Percentiles rank a stretch among this genome's conserved stretches.
Conservation (phyloP, 2,329 filamentous ascomycete species). For the Beauveria sp. region DNA sequence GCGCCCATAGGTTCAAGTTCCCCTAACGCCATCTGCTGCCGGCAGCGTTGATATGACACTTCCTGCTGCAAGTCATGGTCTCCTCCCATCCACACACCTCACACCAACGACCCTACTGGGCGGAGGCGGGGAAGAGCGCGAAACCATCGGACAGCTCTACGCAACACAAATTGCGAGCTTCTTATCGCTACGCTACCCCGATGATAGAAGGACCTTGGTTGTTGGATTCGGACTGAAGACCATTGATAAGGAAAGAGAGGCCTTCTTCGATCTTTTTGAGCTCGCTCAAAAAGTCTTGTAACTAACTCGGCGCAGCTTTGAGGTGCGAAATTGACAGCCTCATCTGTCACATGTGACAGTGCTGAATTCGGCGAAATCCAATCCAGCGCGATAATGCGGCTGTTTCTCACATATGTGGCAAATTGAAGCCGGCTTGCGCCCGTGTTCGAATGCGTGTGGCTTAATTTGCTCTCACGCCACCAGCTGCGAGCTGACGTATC, state of each 20-base stretch:
- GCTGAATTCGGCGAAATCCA: too few relatives aligned
- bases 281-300: constrained; percentile 50
- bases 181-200: constrained; percentile 62
- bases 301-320: not conserved
- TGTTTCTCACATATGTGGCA: too few relatives aligned
- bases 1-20: constrained; percentile 61
- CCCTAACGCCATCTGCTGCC: constrained; percentile 61
- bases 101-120: constrained; percentile 84
- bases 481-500: too few relatives aligned
- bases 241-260: constrained; percentile 42
- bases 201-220: constrained; percentile 53
- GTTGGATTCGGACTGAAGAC: constrained; percentile 52
- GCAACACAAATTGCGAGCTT: constrained; percentile 83
- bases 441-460: too few relatives aligned
- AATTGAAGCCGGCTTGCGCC: too few relatives aligned
- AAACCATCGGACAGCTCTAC: constrained; percentile 79
- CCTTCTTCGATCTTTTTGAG: constrained; percentile 59
- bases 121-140: constrained; percentile 68
- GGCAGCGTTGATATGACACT: constrained; percentile 54
- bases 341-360: too few relatives aligned
- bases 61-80: constrained; percentile 34
- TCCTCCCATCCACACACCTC: constrained; percentile 71
- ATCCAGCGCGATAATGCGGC: too few relatives aligned
- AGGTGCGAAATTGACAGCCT: not conserved
- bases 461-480: too few relatives aligned